Evolutionary conservation across 768 basidiomycete genomes (phyloP).

Genomic region (Tylopilus sp.): DNA sequence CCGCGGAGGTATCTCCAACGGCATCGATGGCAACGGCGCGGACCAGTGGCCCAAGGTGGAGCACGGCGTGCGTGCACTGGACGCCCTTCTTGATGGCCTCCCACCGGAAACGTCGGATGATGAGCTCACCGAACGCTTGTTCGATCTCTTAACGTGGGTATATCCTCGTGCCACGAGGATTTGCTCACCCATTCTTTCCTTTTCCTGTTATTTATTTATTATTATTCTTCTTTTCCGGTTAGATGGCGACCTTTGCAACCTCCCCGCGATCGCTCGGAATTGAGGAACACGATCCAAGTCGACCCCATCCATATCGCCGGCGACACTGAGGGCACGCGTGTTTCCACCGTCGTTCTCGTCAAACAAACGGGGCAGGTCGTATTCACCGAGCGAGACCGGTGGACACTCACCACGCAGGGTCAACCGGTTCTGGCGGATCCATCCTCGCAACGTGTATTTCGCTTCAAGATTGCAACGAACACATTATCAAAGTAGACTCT

Average conservation of each 20-base stretch:
- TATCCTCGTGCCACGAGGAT: constrained; percentile 1
- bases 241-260: constrained; percentile 33
- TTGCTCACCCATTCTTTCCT: constrained; percentile 3
- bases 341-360: constrained; percentile 70
- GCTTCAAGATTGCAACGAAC: constrained; percentile 37
- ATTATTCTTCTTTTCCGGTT: neutral
- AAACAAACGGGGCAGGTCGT: constrained; percentile 53
- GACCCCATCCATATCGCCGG: constrained; percentile 38
- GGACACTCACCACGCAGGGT: constrained; percentile 44
- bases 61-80: constrained; percentile 50
- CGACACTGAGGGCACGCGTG: constrained; percentile 60
- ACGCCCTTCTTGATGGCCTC: constrained; percentile 38
- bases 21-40: constrained; percentile 60
- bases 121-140: constrained; percentile 54
- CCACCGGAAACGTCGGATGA: constrained; percentile 42
- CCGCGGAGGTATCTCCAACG: constrained; percentile 70
- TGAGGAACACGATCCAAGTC: constrained; percentile 63
- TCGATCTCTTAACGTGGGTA: constrained; percentile 69
- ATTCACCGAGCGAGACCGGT: constrained; percentile 73
- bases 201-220: neutral
- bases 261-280: constrained; percentile 48
- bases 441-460: constrained; percentile 47
- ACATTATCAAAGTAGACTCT: constrained; percentile 19
- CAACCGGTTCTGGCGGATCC: constrained; percentile 37
- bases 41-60: constrained; percentile 73